Conservation (phyloP, 352 stramenopile genomes). For the Phytophthora rubi region DNA sequence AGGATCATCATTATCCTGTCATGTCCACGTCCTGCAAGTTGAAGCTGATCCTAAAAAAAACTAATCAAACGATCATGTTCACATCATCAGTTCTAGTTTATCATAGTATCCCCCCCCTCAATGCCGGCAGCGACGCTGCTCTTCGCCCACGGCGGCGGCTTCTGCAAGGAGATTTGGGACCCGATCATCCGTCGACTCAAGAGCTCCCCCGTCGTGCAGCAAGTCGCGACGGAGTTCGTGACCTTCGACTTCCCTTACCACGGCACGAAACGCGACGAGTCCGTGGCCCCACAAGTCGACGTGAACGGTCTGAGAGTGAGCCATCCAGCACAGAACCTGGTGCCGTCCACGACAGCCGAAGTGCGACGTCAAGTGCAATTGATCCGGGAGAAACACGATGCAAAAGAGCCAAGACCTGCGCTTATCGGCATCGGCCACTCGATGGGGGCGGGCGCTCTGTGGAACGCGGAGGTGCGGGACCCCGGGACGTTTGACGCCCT, state of each 20-base stretch:
- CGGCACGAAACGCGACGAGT: constrained; percentile 44
- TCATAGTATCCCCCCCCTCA: neutral
- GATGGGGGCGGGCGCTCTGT: constrained; percentile 43
- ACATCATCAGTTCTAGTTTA: constrained; percentile 11
- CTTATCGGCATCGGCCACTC: constrained; percentile 48
- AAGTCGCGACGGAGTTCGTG: constrained; percentile 30
- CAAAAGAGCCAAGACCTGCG: neutral
- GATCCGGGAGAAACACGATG: constrained; percentile 7
- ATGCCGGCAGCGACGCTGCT: constrained; percentile 32
- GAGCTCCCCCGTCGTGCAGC: constrained; percentile 30
- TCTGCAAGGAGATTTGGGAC: constrained; percentile 55
- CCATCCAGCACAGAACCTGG: constrained; percentile 35
- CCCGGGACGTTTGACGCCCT: constrained; percentile 52
- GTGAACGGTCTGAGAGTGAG: constrained; percentile 29
- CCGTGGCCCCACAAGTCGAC: constrained; percentile 24
- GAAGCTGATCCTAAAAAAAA: constrained; percentile 4
- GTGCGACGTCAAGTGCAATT: constrained; percentile 32
- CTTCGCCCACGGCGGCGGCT: constrained; percentile 51
- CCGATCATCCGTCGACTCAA: constrained; percentile 45
- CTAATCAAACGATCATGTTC: constrained; percentile 1
- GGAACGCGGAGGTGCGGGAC: constrained; percentile 42
- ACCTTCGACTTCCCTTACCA: constrained; percentile 52
- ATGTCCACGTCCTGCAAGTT: constrained; percentile 6
- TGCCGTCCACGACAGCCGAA: constrained; percentile 29
- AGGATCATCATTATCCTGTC: neutral